Evolutionary conservation across 164 flowering plant genomes (phyloP).

Genomic region (Vitis rupestris): DNA sequence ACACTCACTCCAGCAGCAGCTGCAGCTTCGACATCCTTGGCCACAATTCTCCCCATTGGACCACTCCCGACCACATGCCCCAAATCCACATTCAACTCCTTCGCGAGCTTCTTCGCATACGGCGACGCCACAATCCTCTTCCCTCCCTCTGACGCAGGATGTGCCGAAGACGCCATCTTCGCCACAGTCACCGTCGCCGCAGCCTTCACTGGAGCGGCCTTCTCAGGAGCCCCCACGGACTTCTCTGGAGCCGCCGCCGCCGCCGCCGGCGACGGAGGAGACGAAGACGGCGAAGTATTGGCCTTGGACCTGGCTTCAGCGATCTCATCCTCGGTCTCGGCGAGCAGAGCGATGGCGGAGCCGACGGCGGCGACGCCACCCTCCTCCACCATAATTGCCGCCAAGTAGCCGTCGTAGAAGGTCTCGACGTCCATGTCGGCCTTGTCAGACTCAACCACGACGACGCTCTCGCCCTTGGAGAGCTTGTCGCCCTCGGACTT

Average conservation of each 20-base stretch:
- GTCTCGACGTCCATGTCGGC: conserved; percentile 99
- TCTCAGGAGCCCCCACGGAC: conserved; percentile 11
- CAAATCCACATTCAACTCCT: conserved; percentile 85
- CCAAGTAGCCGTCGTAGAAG: conserved; percentile 90
- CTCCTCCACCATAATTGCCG: conserved; percentile 89
- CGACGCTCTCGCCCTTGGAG: conserved; percentile 89
- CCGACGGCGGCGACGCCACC: conserved; percentile 96
- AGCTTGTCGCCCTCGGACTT: conserved; percentile 94
- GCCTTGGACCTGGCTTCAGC: conserved; percentile 61
- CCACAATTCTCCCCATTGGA: conserved; percentile 87
- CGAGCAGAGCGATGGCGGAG: conserved; percentile 87
- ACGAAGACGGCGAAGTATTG: conserved; percentile 15
- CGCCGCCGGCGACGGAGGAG: conserved; percentile 7
- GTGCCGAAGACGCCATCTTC: conserved; percentile 33
- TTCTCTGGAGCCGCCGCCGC: conserved; percentile 15
- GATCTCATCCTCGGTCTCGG: conserved; percentile 89
- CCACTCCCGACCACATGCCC: conserved; percentile 68
- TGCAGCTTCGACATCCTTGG: conserved; percentile 87
- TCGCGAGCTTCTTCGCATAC: conserved; percentile 92
- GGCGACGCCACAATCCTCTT: conserved; percentile 89
- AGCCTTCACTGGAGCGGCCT: conserved; percentile 1
- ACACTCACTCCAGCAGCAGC: conserved; percentile 33
- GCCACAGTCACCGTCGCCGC: conserved; percentile 11
- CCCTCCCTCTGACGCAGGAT: conserved; percentile 91
- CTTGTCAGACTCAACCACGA: conserved; percentile 95